Evolutionary conservation across 108 stramenopile genomes (phyloP), one percentile per base, ranked within the genome.

Genomic region (Cyclotella choctawhatcheeana): DNA sequence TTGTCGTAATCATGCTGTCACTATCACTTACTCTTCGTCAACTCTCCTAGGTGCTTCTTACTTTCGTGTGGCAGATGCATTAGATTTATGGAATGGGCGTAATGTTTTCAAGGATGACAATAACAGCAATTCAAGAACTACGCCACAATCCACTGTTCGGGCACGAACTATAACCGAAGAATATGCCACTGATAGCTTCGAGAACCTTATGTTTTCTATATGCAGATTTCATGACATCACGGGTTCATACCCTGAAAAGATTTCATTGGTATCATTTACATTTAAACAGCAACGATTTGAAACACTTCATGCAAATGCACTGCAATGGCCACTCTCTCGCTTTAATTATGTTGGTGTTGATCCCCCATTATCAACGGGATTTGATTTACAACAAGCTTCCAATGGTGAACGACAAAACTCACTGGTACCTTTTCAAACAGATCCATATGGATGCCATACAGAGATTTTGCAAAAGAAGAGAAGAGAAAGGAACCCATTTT

Each of bases 121-220:
- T 44, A 32, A 20, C 4, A 44, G 3, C 14, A 33, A 6, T 29
- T 8, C 12, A 32, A 29, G 17, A 40, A 37, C 25, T 52, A 2
- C 17, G 5, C 0, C 50, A n/a, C 47, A 64, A 32, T 53, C 60
- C 20, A 89, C 71, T 30, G 93, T 93, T 0, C 68, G 95, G 64
- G 84, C 95, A 10, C 82, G 95, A 25, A 92, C 95, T 6, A 69
- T 78, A 17, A 82, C 95, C 17, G 95, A 96, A 85, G 95, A 98
- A 51, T 99, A 93, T 81, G 97, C 99, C 5, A 93, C 94, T 1
- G 99, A 99, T 63, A 93, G 92, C 27, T 97, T 97, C 82, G 93
- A 98, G 74, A 99, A 99, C 81, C 71, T 99, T 44, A 84, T 98
- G 58, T 99, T 98, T 83, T 93, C 96, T 5, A 93, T 98, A 17